Evolutionary conservation across 495 filamentous ascomycete genomes (phyloP), one percentile per base, ranked within the genome.

Genomic region (Emericellopsis terricola): DNA sequence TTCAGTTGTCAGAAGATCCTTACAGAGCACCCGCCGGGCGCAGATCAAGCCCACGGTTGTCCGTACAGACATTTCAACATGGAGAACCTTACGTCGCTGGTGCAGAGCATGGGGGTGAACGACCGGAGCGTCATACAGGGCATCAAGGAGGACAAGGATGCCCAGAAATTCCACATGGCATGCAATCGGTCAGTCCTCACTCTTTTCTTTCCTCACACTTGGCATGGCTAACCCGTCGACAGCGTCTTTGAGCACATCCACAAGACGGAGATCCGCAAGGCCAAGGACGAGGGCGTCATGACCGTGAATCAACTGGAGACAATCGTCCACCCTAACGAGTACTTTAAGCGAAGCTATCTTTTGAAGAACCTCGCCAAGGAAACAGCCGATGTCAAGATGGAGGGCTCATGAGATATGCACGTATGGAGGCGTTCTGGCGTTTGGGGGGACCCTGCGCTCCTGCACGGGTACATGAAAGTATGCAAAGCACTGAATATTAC

Each of bases 241-340:
- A 68, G 67, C 10, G 89, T 99, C 7, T 99, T 96, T 52, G 91
- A 99, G 44, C 72, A 72, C 44, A 53, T 73, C 13, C 86, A 96
- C 55, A 82, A 78, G 53, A 63, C 56, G n/a, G 82, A 94, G 49
- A 71, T 99, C 37, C 84, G 81, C 56, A 75, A 72, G 47, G 87
- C 84, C 35, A 89, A 82, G 56, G 87, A 96, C 21, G 60, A 64
- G n/a, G 72, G 73, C 6, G 59, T 72, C 20, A 85, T 82, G 81
- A 69, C 69, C 19, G 64, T 74, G n/a, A 64, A 69, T 4, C 78
- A 91, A 47, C 63, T 91, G 21, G 89, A 94, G 56, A 96, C 85
- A 2, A 94, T 99, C 43, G 77, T 92, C 14, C 91, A 99, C 52
- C 91, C 91, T 8, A 99, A 99, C 53, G 83, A 84, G 36, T 99